phyloP scores from a whole-genome alignment of 2,329 filamentous ascomycete genomes.

The Cyphellophora attinorum region DNA sequence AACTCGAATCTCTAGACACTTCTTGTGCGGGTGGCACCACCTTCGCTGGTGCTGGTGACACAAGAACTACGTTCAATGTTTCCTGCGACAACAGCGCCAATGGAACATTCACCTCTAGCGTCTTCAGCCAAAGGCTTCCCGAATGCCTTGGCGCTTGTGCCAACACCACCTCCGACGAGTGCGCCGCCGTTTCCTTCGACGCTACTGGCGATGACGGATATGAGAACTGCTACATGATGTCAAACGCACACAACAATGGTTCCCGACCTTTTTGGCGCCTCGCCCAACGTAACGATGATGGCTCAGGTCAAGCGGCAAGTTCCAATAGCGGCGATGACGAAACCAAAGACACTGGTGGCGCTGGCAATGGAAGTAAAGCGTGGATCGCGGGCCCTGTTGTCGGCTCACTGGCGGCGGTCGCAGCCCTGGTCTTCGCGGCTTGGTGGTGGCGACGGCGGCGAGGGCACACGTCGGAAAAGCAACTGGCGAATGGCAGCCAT shows the following conservation, averaged over 20 bases:
- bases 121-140: background rate
- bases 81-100: background rate
- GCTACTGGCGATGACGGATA: background rate
- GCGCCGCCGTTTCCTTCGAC: background rate
- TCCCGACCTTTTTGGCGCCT: background rate
- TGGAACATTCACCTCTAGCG: background rate
- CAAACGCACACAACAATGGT: background rate
- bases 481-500: background rate
- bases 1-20: too few relatives aligned
- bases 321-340: background rate
- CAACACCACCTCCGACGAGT: background rate
- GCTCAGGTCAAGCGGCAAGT: background rate
- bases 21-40: background rate
- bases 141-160: constrained; percentile 1
- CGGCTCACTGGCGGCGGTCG: background rate
- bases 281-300: too few relatives aligned
- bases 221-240: background rate
- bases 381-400: constrained; percentile 1
- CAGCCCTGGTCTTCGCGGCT: background rate
- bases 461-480: background rate
- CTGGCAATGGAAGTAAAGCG: background rate
- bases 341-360: background rate
- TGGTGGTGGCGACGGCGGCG: background rate
- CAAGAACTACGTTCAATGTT: background rate
- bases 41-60: too few relatives aligned